Conservation (phyloP, 1,284 basidiomycete genomes). For the Volvariella volvacea region DNA sequence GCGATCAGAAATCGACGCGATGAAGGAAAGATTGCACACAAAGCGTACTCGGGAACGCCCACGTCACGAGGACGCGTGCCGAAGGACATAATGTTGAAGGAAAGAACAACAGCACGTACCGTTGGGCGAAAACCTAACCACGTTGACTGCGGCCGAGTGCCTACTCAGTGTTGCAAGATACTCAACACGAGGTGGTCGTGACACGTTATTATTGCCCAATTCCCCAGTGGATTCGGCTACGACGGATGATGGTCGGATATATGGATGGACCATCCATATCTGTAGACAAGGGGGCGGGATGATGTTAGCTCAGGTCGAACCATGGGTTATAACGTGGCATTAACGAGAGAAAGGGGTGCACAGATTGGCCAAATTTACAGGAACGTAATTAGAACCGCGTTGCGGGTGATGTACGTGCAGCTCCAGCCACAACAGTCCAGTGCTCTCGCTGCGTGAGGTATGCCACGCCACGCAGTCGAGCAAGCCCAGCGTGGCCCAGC, state of each 20-base stretch:
- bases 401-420: too few relatives aligned
- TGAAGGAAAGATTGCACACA: slow-evolving; percentile 1
- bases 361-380: too few relatives aligned
- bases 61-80: background rate
- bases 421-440: too few relatives aligned
- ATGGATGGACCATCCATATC: slow-evolving; percentile 94
- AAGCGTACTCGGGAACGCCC: too few relatives aligned
- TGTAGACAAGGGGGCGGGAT: slow-evolving; percentile 22
- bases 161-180: slow-evolving; percentile 91
- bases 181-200: slow-evolving; percentile 86
- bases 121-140: slow-evolving; percentile 92
- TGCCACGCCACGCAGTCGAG: too few relatives aligned
- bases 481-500: too few relatives aligned
- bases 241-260: slow-evolving; percentile 68
- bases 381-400: too few relatives aligned
- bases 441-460: too few relatives aligned
- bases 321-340: slow-evolving; percentile 3
- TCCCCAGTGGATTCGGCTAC: slow-evolving; percentile 33
- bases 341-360: slow-evolving; percentile 10
- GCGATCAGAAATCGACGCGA: too few relatives aligned
- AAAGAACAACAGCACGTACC: slow-evolving; percentile 42
- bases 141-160: slow-evolving; percentile 95
- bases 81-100: slow-evolving; percentile 4
- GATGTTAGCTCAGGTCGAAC: slow-evolving; percentile 4
- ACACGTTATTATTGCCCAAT: slow-evolving; percentile 31